Evolutionary conservation across 169 alveolate genomes (phyloP), one percentile per base, ranked within the genome.

Genomic region (Eimeria nieschulzi): DNA sequence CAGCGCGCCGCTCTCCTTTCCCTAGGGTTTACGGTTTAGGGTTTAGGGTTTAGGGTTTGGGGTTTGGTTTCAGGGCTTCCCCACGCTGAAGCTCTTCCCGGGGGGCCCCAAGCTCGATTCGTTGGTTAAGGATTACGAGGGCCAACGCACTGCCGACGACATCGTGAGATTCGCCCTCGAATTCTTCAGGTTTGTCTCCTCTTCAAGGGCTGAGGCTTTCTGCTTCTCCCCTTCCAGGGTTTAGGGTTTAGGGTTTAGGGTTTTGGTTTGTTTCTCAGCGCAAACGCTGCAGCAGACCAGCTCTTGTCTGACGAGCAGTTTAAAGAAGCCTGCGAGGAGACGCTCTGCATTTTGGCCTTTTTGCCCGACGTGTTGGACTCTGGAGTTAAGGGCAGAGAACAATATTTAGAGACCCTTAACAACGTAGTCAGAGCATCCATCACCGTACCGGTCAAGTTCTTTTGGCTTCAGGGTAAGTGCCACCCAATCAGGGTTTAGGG

Each of bases 351-450:
- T 33, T 85, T 98, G 56, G 96, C 97, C 19, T 96, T 98, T 95
- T 93, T 97, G 25, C 98, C 99, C 12, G 97, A 97, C 92, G 96
- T 98, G 71, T 96, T 95, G 56, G 99, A 98, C 72, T 92, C 97
- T 53, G 92, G 94, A 56, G 90, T 10, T 15, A 87, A 94, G 25
- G 97, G 97, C 83, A 96, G 99, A 93, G 94, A 96, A 71, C 84
- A 87, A 51, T 97, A 98, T 76, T 85, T 98, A 25, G 94, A 94
- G 12, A 70, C 71, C 56, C 83, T 96, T 56, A 92, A 95, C 82
- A 95, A 91, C 6, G 96, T 95, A 21, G 98, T 97, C 23, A 93
- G 95, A 91, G 93, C 93, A 9, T 90, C 95, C 51, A 93, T 96
- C 73, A 95, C 95, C 53, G 95, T 97, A 91, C 97, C 98, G 2